Evolutionary conservation across 495 filamentous ascomycete genomes (phyloP).

Genomic region (Chaetomidium leptoderma): DNA sequence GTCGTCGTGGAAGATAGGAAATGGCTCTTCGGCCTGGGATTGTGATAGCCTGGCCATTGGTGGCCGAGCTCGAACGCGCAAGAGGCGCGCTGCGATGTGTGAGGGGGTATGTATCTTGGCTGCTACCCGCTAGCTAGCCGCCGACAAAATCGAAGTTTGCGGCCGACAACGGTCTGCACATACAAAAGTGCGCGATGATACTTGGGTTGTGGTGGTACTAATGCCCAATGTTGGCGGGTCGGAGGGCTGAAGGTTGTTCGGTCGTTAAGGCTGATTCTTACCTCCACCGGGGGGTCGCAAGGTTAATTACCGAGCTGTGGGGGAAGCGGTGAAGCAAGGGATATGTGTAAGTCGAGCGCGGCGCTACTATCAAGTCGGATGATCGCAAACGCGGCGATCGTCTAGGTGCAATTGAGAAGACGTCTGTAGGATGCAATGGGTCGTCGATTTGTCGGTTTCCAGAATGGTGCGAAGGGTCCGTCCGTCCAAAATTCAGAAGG

Average conservation of each 20-base stretch:
- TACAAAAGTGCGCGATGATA: neutral
- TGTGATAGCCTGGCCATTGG: slow-evolving; percentile 57
- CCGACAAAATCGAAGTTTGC: neutral
- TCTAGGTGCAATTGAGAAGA: slow-evolving; percentile 6
- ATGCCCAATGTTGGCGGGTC: neutral
- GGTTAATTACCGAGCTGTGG: slow-evolving; percentile 29
- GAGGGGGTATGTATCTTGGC: neutral
- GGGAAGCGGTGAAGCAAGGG: slow-evolving; percentile 22
- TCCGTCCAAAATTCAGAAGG: neutral
- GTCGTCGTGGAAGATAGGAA: slow-evolving; percentile 63
- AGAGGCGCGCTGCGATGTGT: slow-evolving; percentile 5
- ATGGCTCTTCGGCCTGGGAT: slow-evolving; percentile 48
- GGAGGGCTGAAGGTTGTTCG: neutral
- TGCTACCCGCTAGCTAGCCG: slow-evolving; percentile 10
- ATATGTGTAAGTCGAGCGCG: slow-evolving; percentile 7
- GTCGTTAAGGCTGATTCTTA: slow-evolving; percentile 12
- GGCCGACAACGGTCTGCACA: neutral
- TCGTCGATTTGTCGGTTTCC: neutral
- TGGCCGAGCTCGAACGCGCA: slow-evolving; percentile 15
- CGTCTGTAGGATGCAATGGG: slow-evolving; percentile 3
- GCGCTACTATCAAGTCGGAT: slow-evolving; percentile 13
- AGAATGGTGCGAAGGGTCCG: neutral
- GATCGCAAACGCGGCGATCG: slow-evolving; percentile 1
- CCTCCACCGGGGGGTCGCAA: slow-evolving; percentile 22
- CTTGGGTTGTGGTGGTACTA: neutral